phyloP scores from a whole-genome alignment of 768 basidiomycete species.

The Tephrocybe sp. region DNA sequence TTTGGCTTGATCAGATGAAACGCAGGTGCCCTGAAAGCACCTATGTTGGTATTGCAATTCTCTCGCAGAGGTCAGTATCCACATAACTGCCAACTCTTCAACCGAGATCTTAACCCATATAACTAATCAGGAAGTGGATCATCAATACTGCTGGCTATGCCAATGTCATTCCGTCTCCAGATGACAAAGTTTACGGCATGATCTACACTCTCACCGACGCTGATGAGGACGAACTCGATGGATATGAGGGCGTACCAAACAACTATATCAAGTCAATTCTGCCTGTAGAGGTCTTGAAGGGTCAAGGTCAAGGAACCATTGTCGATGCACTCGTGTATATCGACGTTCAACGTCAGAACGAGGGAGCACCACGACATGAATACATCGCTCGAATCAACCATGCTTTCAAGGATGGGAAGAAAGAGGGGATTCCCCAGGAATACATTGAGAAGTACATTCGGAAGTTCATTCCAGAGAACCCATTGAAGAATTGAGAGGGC shows the following conservation, averaged over 20 bases:
- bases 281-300: slow-evolving; percentile 24
- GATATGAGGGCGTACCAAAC: slow-evolving; percentile 38
- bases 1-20: slow-evolving; percentile 50
- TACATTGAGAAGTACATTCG: slow-evolving; percentile 47
- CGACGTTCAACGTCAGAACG: slow-evolving; percentile 31
- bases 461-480: slow-evolving; percentile 34
- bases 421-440: slow-evolving; percentile 36
- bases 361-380: slow-evolving; percentile 35
- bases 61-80: slow-evolving; percentile 39
- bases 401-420: slow-evolving; percentile 41
- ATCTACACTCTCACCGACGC: slow-evolving; percentile 36
- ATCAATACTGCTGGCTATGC: slow-evolving; percentile 45
- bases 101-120: neutral
- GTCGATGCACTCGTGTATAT: slow-evolving; percentile 41
- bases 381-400: slow-evolving; percentile 48
- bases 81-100: neutral
- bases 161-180: slow-evolving; percentile 39
- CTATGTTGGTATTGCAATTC: slow-evolving; percentile 37
- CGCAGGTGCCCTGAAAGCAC: slow-evolving; percentile 44
- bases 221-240: slow-evolving; percentile 44
- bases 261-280: slow-evolving; percentile 37
- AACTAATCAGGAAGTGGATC: slow-evolving; percentile 44
- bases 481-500: neutral
- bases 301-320: slow-evolving; percentile 3
- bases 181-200: slow-evolving; percentile 28